Evolutionary conservation across 202 grass and related monocot genomes (phyloP).

Genomic region (Panicum virgatum): DNA sequence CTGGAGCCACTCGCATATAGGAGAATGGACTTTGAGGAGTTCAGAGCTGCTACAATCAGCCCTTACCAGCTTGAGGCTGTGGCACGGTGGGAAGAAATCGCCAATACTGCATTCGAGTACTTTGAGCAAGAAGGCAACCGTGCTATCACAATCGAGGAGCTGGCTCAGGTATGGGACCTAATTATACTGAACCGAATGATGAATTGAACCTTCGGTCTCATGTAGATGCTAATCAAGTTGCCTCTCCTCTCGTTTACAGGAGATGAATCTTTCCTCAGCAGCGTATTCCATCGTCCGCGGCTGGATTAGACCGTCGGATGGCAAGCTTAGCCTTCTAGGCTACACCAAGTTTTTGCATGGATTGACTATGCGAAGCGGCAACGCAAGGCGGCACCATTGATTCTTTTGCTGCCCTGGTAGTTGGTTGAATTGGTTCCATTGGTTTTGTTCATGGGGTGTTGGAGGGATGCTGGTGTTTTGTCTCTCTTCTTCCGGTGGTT

Average conservation of each 20-base stretch:
- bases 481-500: slow-evolving; percentile 36
- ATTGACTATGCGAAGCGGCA: slow-evolving; percentile 73
- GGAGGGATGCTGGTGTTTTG: slow-evolving; percentile 28
- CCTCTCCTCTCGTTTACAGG: slow-evolving; percentile 46
- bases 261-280: slow-evolving; percentile 82
- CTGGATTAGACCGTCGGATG: slow-evolving; percentile 86
- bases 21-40: slow-evolving; percentile 97
- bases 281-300: slow-evolving; percentile 81
- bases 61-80: slow-evolving; percentile 97
- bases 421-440: slow-evolving; percentile 55
- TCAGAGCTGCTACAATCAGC: slow-evolving; percentile 77
- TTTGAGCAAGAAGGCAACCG: slow-evolving; percentile 94
- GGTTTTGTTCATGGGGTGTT: slow-evolving; percentile 57
- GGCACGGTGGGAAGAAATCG: slow-evolving; percentile 89
- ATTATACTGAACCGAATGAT: not conserved
- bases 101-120: slow-evolving; percentile 74
- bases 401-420: slow-evolving; percentile 22
- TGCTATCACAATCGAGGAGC: slow-evolving; percentile 81
- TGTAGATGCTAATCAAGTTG: not conserved
- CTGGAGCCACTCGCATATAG: slow-evolving; percentile 95
- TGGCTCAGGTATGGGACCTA: slow-evolving; percentile 63
- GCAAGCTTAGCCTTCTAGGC: slow-evolving; percentile 86
- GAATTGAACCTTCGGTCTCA: slow-evolving; percentile 7
- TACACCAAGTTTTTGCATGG: slow-evolving; percentile 99
- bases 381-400: slow-evolving; percentile 57